Percentiles rank a stretch among this genome's conserved stretches.
phyloP scores from a whole-genome alignment of 2,329 filamentous ascomycete genomes.

The Xylaria sp. region DNA sequence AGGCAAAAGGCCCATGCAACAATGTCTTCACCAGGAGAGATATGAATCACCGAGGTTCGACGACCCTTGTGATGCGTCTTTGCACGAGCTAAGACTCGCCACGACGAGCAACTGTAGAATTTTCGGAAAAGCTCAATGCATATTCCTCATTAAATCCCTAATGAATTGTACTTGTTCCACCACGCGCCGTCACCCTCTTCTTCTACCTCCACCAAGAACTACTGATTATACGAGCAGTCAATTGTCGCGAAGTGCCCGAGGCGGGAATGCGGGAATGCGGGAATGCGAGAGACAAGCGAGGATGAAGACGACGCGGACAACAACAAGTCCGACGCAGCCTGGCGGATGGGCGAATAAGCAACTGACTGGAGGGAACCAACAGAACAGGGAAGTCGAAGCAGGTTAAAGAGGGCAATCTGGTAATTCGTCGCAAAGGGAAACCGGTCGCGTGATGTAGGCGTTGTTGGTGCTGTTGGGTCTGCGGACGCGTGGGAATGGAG shows the following conservation, averaged over 20 bases:
- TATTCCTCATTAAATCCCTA: slow-evolving; percentile 17
- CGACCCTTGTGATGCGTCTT: slow-evolving; percentile 22
- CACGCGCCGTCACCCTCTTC: slow-evolving; percentile 7
- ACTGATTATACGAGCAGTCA: slow-evolving; percentile 18
- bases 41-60: slow-evolving; percentile 26
- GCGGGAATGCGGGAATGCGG: neutral
- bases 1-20: slow-evolving; percentile 23
- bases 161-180: slow-evolving; percentile 14
- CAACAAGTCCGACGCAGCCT: neutral
- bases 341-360: slow-evolving; percentile 1
- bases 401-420: neutral
- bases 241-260: slow-evolving; percentile 3
- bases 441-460: neutral
- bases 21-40: slow-evolving; percentile 27
- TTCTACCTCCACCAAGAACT: slow-evolving; percentile 15
- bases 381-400: neutral
- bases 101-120: slow-evolving; percentile 22
- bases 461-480: neutral
- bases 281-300: neutral
- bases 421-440: neutral
- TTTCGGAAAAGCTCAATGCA: slow-evolving; percentile 18
- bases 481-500: slow-evolving; percentile 3
- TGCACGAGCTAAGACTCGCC: slow-evolving; percentile 22
- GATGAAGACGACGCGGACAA: neutral
- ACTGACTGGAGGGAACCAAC: neutral